Conservation (phyloP, 169 alveolate species). For the Plasmodium sp. region DNA sequence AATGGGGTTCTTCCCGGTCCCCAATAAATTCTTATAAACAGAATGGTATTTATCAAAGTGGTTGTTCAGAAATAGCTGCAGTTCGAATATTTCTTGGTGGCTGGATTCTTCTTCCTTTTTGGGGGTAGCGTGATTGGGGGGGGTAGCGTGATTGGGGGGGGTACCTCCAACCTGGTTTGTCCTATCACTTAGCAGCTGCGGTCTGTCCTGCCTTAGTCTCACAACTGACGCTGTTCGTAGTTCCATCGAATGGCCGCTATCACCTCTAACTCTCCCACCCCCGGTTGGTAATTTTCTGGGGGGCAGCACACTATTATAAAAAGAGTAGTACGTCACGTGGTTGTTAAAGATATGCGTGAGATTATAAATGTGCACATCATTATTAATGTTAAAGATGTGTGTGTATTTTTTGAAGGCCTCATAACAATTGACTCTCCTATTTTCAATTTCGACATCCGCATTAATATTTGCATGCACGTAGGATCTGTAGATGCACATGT, state of each 20-base stretch:
- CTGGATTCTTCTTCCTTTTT: not conserved
- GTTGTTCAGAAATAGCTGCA: slow-evolving; percentile 26
- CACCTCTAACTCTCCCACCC: not conserved
- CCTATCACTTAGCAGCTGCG: not conserved
- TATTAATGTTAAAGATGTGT: slow-evolving; percentile 68
- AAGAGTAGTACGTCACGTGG: slow-evolving; percentile 56
- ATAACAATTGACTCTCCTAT: slow-evolving; percentile 48
- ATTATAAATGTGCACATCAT: slow-evolving; percentile 65
- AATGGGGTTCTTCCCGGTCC: slow-evolving; percentile 7
- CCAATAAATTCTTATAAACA: slow-evolving; percentile 41
- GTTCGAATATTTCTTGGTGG: slow-evolving; percentile 14
- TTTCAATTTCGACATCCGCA: slow-evolving; percentile 17
- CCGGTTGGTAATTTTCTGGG: not conserved
- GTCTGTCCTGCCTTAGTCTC: not conserved
- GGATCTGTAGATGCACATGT: slow-evolving; percentile 63
- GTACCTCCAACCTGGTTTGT: not conserved
- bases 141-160: not conserved
- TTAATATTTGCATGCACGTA: slow-evolving; percentile 63
- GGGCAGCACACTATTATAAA: not conserved
- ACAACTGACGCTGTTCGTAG: not conserved
- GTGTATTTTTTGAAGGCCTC: slow-evolving; percentile 69
- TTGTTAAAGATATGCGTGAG: slow-evolving; percentile 61
- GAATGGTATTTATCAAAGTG: slow-evolving; percentile 58
- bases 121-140: not conserved
- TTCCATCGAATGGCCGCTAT: not conserved